Percentiles rank a stretch among this genome's conserved stretches.
Evolutionary conservation across 306 rosid genomes (phyloP).

Genomic region (Fragaria vesca): DNA sequence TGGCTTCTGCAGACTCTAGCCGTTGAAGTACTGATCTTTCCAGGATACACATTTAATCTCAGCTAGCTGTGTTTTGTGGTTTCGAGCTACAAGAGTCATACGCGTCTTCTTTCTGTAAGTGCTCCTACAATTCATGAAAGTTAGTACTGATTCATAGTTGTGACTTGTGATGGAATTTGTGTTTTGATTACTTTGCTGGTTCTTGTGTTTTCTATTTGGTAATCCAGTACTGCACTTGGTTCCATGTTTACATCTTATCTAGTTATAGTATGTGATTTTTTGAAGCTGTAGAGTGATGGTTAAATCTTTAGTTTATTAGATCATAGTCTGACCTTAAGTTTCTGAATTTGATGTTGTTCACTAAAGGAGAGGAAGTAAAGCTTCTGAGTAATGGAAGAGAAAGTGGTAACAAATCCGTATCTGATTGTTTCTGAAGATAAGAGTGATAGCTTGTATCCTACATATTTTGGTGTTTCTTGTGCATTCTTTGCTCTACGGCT

Average conservation of each 20-base stretch:
- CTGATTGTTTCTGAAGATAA: constrained; percentile 39
- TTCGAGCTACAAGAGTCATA: constrained; percentile 24
- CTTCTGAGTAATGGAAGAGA: constrained; percentile 61
- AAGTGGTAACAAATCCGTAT: constrained; percentile 34
- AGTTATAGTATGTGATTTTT: constrained; percentile 10
- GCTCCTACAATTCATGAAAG: constrained; percentile 22
- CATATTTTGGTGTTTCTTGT: constrained; percentile 85
- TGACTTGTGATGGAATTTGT: constrained; percentile 26
- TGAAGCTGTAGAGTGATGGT: constrained; percentile 7
- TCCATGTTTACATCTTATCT: constrained; percentile 23
- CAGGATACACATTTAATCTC: constrained; percentile 9
- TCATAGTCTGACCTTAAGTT: constrained; percentile 32
- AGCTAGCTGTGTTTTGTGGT: constrained; percentile 9
- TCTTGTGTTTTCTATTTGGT: constrained; percentile 5
- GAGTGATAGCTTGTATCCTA: constrained; percentile 56
- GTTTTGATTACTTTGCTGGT: constrained; percentile 22
- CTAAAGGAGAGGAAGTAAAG: constrained; percentile 32
- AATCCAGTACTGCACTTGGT: constrained; percentile 24
- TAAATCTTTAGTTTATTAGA: constrained; percentile 17
- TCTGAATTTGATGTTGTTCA: constrained; percentile 14
- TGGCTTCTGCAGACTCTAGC: constrained; percentile 36
- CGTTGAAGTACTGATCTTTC: constrained; percentile 20
- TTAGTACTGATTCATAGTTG: constrained; percentile 13
- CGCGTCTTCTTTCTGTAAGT: constrained; percentile 33
- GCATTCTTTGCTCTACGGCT: constrained; percentile 74